Conservation (phyloP, 225 moss, liverwort and hornwort genomes). For the Thuidium tamariscinum region DNA sequence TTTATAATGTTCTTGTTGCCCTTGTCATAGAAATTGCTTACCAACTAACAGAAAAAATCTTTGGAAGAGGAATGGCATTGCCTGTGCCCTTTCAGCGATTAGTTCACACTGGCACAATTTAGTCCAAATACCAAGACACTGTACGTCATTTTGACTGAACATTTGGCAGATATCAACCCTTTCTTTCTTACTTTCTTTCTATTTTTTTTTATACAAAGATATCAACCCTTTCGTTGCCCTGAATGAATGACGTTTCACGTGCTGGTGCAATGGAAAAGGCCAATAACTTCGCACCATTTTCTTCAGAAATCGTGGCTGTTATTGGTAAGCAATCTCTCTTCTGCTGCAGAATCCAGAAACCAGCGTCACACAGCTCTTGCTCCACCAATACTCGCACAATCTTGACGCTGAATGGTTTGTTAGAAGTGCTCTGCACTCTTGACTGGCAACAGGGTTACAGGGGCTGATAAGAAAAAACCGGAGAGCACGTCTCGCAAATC, state of each 20-base stretch:
- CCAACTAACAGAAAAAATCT: neutral
- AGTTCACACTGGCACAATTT: no score
- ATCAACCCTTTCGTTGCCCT: neutral
- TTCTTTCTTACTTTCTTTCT: no score
- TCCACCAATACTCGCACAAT: neutral
- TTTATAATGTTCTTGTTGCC: neutral
- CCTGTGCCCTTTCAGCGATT: neutral
- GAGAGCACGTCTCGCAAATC: neutral
- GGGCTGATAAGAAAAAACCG: neutral
- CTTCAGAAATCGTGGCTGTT: neutral
- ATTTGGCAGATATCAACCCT: no score
- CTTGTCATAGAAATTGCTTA: neutral
- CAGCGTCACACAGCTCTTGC: neutral
- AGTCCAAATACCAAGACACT: no score
- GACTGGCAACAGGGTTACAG: neutral
- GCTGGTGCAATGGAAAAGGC: neutral
- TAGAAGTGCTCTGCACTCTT: neutral
- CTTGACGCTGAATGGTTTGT: neutral
- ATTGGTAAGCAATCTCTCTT: conserved; percentile 2
- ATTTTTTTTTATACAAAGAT: no score
- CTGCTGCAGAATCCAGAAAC: conserved; percentile 5
- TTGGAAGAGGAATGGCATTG: neutral
- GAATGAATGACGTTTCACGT: neutral
- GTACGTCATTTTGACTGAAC: neutral
- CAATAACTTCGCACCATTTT: neutral